Evolutionary conservation across 2,329 filamentous ascomycete genomes (phyloP).

Genomic region (Intubia oerlemansii): DNA sequence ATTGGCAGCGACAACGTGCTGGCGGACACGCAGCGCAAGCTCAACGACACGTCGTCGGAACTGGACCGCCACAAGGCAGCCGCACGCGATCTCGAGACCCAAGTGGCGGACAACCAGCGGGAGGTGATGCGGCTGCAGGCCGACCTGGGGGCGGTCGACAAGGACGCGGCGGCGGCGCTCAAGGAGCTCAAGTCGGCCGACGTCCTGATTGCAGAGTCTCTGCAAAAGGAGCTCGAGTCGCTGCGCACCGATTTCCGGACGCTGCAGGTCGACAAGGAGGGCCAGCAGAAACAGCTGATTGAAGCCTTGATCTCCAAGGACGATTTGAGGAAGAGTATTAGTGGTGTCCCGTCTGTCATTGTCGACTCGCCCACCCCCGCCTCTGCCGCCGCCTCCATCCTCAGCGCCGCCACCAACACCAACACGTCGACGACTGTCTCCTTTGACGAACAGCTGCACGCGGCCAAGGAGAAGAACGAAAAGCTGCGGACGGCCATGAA

Average conservation of each 20-base stretch:
- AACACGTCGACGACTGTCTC: background rate
- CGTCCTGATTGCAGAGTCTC: slow-evolving; percentile 33
- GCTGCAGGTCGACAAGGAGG: slow-evolving; percentile 28
- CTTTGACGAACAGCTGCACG: slow-evolving; percentile 16
- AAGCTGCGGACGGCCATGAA: slow-evolving; percentile 33
- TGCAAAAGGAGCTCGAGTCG: slow-evolving; percentile 34
- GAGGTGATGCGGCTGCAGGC: slow-evolving; percentile 29
- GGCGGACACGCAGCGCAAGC: slow-evolving; percentile 26
- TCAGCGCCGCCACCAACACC: too few relatives aligned
- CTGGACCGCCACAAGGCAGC: slow-evolving; percentile 23
- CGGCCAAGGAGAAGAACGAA: slow-evolving; percentile 30
- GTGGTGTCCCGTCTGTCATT: slow-evolving; percentile 11
- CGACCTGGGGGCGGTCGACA: slow-evolving; percentile 31
- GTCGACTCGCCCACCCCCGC: too few relatives aligned
- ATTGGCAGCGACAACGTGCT: slow-evolving; percentile 29
- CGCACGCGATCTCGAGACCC: slow-evolving; percentile 22
- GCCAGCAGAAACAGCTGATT: slow-evolving; percentile 37
- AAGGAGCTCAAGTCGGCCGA: slow-evolving; percentile 38
- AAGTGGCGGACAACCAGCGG: slow-evolving; percentile 30
- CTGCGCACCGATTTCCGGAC: slow-evolving; percentile 28
- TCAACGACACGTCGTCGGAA: slow-evolving; percentile 23
- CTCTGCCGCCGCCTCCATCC: slow-evolving; percentile 5
- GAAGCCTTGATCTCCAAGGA: slow-evolving; percentile 39
- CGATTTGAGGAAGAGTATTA: slow-evolving; percentile 31
- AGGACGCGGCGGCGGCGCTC: slow-evolving; percentile 31